Base-by-base conservation (phyloP, 345 rosid species). In the Arabis alpina region DNA sequence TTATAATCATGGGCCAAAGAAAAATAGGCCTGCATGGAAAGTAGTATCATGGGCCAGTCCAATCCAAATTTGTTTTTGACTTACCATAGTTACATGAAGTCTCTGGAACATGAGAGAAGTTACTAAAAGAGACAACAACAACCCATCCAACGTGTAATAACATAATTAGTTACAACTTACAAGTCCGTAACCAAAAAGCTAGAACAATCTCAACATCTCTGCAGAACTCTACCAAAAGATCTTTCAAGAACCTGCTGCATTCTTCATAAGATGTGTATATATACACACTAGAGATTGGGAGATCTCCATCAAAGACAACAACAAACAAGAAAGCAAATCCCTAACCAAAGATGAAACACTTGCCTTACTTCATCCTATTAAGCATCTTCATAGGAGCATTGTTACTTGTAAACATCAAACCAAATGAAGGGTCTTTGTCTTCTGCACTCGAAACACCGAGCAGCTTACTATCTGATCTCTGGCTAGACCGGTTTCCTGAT, bases 401-500 rank as follows among this genome's bases (percentile, higher is more conserved):
- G 6, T 72, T 76, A 36, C 63, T 81, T 16, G 69, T 53, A 39
- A 71, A 47, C 69, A 42, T 34, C 42, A 66, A 63, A 25, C 48
- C 77, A 45, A 60, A 68, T 10, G 61, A 75, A 40, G 83, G 74
- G 12, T 80, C 88, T 10, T 73, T 85, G 45, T 76, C 86, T 61
- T 80, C 89, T 12, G 55, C 82, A 8, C 12, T 67, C 4, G 92
- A 87, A 7, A 77, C 80, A 24, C 83, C 87, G 1, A 66, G 78
- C 28, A 75, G 79, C 68, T 57, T 80, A 23, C 65, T 83, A 5
- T 50, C 80, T 0, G 86, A 90, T 44, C 69, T 78, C 43, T 84
- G 81, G 87, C 41, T 58, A n/a, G 85, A 81, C 36, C 60, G 77
- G 3, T 81, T 80, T 6, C 44, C 82, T 0, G 95, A 90, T 79